Conservation (phyloP, 805 yeast genomes). For the Candida namnaoensis region DNA sequence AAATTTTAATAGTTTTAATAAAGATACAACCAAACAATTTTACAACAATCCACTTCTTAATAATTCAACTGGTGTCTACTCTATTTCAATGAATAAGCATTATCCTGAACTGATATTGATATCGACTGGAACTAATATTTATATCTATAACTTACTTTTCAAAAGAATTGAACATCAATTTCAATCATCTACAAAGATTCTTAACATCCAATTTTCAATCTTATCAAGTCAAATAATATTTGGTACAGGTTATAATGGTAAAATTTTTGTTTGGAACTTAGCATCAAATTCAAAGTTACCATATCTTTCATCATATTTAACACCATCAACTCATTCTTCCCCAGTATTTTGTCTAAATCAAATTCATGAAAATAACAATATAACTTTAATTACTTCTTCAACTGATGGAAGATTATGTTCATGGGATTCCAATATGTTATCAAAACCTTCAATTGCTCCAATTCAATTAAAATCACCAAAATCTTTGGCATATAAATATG, state of each 20-base stretch:
- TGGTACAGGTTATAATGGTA: slow-evolving; percentile 43
- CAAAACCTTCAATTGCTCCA: slow-evolving; percentile 14
- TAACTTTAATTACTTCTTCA: slow-evolving; percentile 15
- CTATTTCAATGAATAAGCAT: slow-evolving; percentile 11
- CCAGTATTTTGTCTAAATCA: slow-evolving; percentile 15
- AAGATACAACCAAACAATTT: too few relatives aligned
- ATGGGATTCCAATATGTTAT: slow-evolving; percentile 20
- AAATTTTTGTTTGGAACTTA: slow-evolving; percentile 40
- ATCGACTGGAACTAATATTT: slow-evolving; percentile 8
- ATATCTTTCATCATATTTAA: slow-evolving; percentile 7
- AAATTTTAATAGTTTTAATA: not conserved
- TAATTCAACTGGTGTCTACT: slow-evolving; percentile 3
- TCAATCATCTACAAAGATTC: slow-evolving; percentile 30
- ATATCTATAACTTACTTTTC: slow-evolving; percentile 15
- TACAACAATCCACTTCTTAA: too few relatives aligned
- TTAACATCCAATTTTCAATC: slow-evolving; percentile 30
- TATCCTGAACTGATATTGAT: slow-evolving; percentile 11
- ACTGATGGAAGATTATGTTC: slow-evolving; percentile 22
- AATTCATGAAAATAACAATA: slow-evolving; percentile 9
- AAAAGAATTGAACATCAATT: slow-evolving; percentile 26
- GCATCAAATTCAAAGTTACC: slow-evolving; percentile 8
- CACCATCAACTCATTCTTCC: slow-evolving; percentile 13
- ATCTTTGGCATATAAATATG: slow-evolving; percentile 13
- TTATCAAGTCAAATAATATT: slow-evolving; percentile 29
- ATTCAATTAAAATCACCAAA: slow-evolving; percentile 16